Evolutionary conservation across 2,329 filamentous ascomycete species (phyloP), one percentile per base, ranked within the genome.

Genomic region (Clonostachys byssicola): DNA sequence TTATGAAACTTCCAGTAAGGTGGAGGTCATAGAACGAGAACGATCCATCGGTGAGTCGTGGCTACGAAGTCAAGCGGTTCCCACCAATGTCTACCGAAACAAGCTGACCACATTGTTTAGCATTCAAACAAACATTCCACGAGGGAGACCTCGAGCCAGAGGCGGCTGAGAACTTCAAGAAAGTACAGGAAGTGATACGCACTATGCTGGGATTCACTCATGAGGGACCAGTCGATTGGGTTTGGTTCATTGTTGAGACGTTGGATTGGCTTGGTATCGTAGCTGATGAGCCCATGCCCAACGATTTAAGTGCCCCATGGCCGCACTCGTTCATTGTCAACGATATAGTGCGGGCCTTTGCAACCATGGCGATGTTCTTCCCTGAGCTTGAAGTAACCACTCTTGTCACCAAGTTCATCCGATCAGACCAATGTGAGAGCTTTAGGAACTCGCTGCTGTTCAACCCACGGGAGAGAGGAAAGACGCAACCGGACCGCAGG

Each of bases 81-180:
- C 9, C 9, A 30, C 6, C 10, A 3, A 30, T 30, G 23, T 30
- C 9, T 30, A 4, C 23, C 6, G 9, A 9, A 30, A 23, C 7
- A 23, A 23, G 8, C 6, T 23, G 7, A 23, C 23, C 36, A 17
- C 36, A 39, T 14, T 7, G 6, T 18, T n/a, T 3, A 59, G 57
- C 49, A 0, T 62, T 59, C 13, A 61, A 62, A 30, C 49, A 57
- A 12, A 49, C 59, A 2, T 56, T 62, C 16, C 59, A 62, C 14
- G 51, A 44, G 0, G 60, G 51, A 16, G 59, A 62, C 18, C 52
- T 62, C 2, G 58, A 62, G 12, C 58, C 57, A 13, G 58, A 51
- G 3, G 48, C 46, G 10, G 58, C 47, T 12, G 40, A 53, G 7
- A 56, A 51, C 2, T 60, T 49, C 16, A 5, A 30, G 1, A 34